A percentile compares a stretch with the other conserved stretches of the same genome.
phyloP scores from a whole-genome alignment of 2,329 filamentous ascomycete species.

The Emydomyces testavorans region DNA sequence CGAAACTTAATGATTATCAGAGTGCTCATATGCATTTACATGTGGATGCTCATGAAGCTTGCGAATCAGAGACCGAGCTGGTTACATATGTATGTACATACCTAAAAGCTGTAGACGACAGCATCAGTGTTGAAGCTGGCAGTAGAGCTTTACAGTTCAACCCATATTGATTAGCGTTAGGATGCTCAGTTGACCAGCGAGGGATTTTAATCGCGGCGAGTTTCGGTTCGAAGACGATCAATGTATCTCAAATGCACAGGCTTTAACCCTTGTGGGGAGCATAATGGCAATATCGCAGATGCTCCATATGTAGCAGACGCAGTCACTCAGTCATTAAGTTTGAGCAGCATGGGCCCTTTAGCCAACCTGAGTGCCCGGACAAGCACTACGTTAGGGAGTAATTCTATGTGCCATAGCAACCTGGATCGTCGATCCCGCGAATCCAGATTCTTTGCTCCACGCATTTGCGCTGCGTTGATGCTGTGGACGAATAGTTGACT shows the following conservation, averaged over 20 bases:
- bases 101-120: conserved; percentile 15
- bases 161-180: conserved; percentile 50
- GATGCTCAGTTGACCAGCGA: conserved; percentile 46
- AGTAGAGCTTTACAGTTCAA: conserved; percentile 47
- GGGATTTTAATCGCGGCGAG: conserved; percentile 53
- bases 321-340: conserved; percentile 2
- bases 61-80: conserved; percentile 25
- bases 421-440: conserved; percentile 23
- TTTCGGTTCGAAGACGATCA: conserved; percentile 48
- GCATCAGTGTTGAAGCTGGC: conserved; percentile 39
- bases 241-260: conserved; percentile 39
- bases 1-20: conserved; percentile 36
- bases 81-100: conserved; percentile 20
- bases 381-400: not conserved
- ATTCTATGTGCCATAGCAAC: conserved; percentile 14
- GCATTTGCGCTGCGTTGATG: too few relatives aligned
- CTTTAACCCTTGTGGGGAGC: conserved; percentile 23
- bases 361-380: not conserved
- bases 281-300: conserved; percentile 4
- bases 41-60: conserved; percentile 34
- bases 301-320: not conserved
- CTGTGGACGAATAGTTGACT: conserved; percentile 50
- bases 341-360: conserved; percentile 8
- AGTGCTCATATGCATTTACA: conserved; percentile 31
- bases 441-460: conserved; percentile 34